Conservation (phyloP, 2,329 filamentous ascomycete genomes). For the Helminthosporium solani region DNA sequence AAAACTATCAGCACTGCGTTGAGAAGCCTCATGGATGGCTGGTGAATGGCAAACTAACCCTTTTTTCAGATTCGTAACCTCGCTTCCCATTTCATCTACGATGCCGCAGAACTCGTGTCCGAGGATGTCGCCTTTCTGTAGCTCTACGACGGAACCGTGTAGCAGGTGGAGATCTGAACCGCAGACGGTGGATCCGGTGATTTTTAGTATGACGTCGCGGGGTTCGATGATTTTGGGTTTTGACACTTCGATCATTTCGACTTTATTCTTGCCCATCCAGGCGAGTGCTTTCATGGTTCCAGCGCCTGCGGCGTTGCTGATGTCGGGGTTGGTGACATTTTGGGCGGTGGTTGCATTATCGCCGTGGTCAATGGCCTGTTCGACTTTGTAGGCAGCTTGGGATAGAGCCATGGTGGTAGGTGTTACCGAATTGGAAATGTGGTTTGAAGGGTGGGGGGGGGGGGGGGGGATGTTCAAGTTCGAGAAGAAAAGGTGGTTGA, state of each 20-base stretch:
- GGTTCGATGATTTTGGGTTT: constrained; percentile 73
- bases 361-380: constrained; percentile 68
- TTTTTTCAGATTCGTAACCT: constrained; percentile 47
- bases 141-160: constrained; percentile 50
- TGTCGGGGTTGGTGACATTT: constrained; percentile 66
- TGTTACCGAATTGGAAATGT: not conserved
- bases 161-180: constrained; percentile 62
- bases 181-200: constrained; percentile 67
- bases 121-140: constrained; percentile 54
- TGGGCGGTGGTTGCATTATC: constrained; percentile 66
- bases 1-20: too few relatives aligned
- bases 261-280: constrained; percentile 80
- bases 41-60: constrained; percentile 25
- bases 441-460: not conserved
- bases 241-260: constrained; percentile 67
- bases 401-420: constrained; percentile 34
- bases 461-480: not conserved
- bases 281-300: constrained; percentile 76
- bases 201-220: constrained; percentile 75
- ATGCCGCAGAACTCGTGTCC: constrained; percentile 56
- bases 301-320: constrained; percentile 45
- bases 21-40: too few relatives aligned
- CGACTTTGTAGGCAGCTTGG: constrained; percentile 63
- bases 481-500: not conserved
- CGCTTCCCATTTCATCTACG: constrained; percentile 49